A percentile compares a stretch with the other conserved stretches of the same genome.
Conservation (phyloP, 2,329 filamentous ascomycete genomes). For the Tolypocladium sp. region DNA sequence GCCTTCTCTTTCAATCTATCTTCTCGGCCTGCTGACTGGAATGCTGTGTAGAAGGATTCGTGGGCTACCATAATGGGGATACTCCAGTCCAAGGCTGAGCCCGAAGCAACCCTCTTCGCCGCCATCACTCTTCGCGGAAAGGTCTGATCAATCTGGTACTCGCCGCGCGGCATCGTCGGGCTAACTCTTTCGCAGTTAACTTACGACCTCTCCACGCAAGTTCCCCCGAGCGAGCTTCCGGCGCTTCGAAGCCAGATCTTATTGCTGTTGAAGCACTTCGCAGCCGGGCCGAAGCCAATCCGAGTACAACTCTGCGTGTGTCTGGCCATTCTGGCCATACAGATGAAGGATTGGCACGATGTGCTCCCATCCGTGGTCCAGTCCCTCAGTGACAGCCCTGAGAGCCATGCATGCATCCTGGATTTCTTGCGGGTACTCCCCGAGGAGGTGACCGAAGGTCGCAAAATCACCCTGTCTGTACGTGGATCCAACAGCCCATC, state of each 20-base stretch:
- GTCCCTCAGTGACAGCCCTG: constrained; percentile 65
- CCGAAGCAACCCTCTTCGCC: constrained; percentile 87
- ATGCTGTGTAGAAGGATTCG: constrained; percentile 63
- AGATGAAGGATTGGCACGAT: constrained; percentile 94
- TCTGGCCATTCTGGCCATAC: constrained; percentile 87
- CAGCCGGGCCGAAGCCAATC: constrained; percentile 72
- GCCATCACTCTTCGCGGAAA: constrained; percentile 97
- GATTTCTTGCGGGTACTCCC: constrained; percentile 96
- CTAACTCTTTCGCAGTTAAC: constrained; percentile 58
- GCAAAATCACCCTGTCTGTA: constrained; percentile 99
- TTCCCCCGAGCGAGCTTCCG: constrained; percentile 65
- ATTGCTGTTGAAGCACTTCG: constrained; percentile 70
- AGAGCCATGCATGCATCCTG: constrained; percentile 77
- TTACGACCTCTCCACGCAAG: constrained; percentile 81
- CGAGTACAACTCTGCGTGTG: constrained; percentile 92
- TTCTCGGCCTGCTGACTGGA: neutral
- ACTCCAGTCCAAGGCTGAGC: constrained; percentile 69
- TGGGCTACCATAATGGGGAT: constrained; percentile 86
- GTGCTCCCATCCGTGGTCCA: constrained; percentile 76
- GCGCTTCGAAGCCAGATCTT: constrained; percentile 79
- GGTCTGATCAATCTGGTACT: constrained; percentile 38
- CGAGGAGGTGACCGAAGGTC: constrained; percentile 97
- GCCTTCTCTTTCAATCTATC: neutral
- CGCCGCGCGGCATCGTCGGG: neutral
- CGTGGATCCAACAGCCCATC: constrained; percentile 55